These are phyloP conservation scores for Cajanus cajan DNA, from an alignment of 306 rosid species.

Conservation along the genomic window DNA sequence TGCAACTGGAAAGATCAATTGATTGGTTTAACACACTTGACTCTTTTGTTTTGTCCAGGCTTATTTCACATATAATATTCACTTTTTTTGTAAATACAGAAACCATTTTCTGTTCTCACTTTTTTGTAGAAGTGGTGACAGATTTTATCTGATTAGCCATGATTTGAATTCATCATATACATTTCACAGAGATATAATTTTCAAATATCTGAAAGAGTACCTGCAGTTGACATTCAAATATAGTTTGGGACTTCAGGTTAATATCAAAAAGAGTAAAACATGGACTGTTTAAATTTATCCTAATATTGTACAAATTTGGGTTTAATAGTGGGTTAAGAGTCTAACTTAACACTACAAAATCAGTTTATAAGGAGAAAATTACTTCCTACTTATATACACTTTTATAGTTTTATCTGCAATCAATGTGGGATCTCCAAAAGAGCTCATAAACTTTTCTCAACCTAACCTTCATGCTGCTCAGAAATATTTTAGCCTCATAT, in stretches of 20 bases:
- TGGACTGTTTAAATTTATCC: neutral
- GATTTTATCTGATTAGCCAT: neutral
- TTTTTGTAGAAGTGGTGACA: neutral
- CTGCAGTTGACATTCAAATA: neutral
- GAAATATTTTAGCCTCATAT: neutral
- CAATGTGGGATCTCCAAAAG: too few species aligned
- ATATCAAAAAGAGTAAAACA: neutral
- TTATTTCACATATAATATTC: neutral
- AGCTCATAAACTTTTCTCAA: conserved; percentile 11
- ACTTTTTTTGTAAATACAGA: neutral
- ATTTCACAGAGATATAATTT: neutral
- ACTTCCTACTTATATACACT: too few species aligned
- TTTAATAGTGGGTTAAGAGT: neutral
- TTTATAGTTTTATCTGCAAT: too few species aligned
- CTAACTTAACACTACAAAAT: too few species aligned
- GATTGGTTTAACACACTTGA: neutral
- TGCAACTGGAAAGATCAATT: neutral
- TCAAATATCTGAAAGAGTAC: neutral
- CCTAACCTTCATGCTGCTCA: neutral
- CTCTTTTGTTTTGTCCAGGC: neutral
- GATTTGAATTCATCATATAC: conserved; percentile 8
- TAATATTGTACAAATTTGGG: neutral
- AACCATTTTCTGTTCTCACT: neutral
- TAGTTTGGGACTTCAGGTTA: neutral
- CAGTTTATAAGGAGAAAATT: too few species aligned